These are phyloP conservation scores for Penicillium mononematosum DNA, from an alignment of 495 filamentous ascomycete genomes.

Conservation along the genomic window DNA sequence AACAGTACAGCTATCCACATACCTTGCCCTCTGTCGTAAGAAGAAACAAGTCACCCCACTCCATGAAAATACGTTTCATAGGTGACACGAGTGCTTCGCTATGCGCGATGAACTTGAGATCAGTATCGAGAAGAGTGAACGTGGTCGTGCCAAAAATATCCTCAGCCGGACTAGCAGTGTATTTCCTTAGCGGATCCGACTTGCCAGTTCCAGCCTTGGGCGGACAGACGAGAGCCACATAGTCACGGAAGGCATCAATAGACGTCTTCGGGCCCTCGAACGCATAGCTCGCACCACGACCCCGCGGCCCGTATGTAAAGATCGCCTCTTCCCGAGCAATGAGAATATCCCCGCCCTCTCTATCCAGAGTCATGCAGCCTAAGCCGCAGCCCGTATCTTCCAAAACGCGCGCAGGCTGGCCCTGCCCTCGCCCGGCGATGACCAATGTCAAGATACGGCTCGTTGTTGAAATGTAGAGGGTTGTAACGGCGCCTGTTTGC, in stretches of 20 bases:
- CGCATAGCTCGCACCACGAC: slow-evolving; percentile 79
- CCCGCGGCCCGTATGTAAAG: slow-evolving; percentile 85
- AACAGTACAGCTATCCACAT: slow-evolving; percentile 16
- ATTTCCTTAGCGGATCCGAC: slow-evolving; percentile 55
- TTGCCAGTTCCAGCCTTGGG: slow-evolving; percentile 60
- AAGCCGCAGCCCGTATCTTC: slow-evolving; percentile 87
- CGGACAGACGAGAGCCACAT: slow-evolving; percentile 85
- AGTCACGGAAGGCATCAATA: slow-evolving; percentile 77
- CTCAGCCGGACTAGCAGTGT: slow-evolving; percentile 66
- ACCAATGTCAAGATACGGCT: slow-evolving; percentile 81
- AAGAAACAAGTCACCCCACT: slow-evolving; percentile 90
- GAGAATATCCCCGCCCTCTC: slow-evolving; percentile 75
- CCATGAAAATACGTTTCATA: slow-evolving; percentile 74
- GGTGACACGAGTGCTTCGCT: slow-evolving; percentile 77
- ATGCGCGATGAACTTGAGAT: slow-evolving; percentile 86
- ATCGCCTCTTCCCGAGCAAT: slow-evolving; percentile 92
- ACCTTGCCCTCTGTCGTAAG: slow-evolving; percentile 90
- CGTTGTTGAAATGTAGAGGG: slow-evolving; percentile 89
- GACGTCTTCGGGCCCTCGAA: slow-evolving; percentile 89
- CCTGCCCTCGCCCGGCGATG: slow-evolving; percentile 82
- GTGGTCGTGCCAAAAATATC: slow-evolving; percentile 77
- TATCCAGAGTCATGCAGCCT: slow-evolving; percentile 88
- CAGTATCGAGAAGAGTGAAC: slow-evolving; percentile 86
- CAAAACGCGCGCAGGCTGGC: slow-evolving; percentile 80
- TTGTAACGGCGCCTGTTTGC: slow-evolving; percentile 57